Percentiles rank a stretch among this genome's conserved stretches.
Evolutionary conservation across 75 land plant genomes (phyloP).

Genomic region (Cupressus sempervirens): DNA sequence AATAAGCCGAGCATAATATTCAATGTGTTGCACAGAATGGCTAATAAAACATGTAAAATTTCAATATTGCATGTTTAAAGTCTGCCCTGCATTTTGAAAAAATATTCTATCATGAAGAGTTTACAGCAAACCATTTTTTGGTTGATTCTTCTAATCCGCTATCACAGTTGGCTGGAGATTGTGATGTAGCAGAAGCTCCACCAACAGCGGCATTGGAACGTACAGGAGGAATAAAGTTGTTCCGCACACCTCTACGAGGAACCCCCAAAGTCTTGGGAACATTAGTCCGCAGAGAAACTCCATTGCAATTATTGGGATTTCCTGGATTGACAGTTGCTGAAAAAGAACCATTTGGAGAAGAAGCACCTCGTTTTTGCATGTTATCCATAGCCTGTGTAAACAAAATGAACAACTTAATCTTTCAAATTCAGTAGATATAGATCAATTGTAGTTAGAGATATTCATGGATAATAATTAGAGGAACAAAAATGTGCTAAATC

Average conservation of each 20-base stretch:
- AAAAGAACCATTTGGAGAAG: slow-evolving; percentile 27
- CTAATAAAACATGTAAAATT: neutral
- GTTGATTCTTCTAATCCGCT: slow-evolving; percentile 83
- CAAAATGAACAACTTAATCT: neutral
- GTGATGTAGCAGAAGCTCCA: slow-evolving; percentile 41
- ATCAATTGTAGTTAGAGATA: neutral
- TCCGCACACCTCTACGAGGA: slow-evolving; percentile 82
- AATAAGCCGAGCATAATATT: neutral
- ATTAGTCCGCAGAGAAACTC: slow-evolving; percentile 22
- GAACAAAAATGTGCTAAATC: neutral
- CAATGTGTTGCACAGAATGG: neutral
- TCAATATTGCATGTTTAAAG: neutral
- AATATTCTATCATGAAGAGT: neutral
- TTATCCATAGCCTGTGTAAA: slow-evolving; percentile 67
- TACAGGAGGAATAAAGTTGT: slow-evolving; percentile 90
- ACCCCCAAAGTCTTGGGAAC: slow-evolving; percentile 56
- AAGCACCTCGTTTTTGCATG: slow-evolving; percentile 34
- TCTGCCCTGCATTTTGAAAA: neutral
- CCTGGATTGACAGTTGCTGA: slow-evolving; percentile 26
- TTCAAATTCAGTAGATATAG: neutral
- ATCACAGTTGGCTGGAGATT: slow-evolving; percentile 38
- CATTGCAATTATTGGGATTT: slow-evolving; percentile 26
- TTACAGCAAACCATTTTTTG: slow-evolving; percentile 63
- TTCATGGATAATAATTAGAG: neutral
- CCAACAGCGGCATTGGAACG: slow-evolving; percentile 50